A percentile compares a stretch with the other conserved stretches of the same genome.
phyloP scores from a whole-genome alignment of 345 rosid genomes.

The Durio zibethinus region DNA sequence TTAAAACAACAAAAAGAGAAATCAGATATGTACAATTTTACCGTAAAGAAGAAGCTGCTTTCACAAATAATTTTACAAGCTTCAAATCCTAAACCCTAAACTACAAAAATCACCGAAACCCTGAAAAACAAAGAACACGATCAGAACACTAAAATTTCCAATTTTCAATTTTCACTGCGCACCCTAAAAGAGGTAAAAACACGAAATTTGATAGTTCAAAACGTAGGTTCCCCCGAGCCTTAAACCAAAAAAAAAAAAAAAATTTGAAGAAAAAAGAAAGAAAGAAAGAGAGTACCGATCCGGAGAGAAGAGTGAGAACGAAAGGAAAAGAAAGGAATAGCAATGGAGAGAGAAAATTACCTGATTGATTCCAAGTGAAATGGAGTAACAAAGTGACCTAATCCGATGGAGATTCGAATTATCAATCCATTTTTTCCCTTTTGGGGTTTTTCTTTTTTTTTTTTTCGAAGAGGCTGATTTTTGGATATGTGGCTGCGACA shows the following conservation, averaged over 20 bases:
- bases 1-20: not conserved
- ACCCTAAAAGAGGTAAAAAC: not conserved
- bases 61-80: constrained; percentile 11
- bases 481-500: constrained; percentile 30
- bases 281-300: not conserved
- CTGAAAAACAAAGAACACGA: constrained; percentile 5
- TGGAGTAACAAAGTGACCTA: not conserved
- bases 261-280: not conserved
- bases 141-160: not conserved
- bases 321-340: not conserved
- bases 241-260: not conserved
- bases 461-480: not conserved
- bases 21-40: not conserved
- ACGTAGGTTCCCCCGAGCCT: not conserved
- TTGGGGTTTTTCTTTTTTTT: not conserved
- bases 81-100: not conserved
- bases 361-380: constrained; percentile 7
- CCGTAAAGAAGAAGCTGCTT: not conserved
- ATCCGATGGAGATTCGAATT: constrained; percentile 5
- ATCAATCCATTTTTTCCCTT: not conserved
- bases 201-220: not conserved
- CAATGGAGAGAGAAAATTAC: not conserved
- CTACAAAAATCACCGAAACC: constrained; percentile 13
- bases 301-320: not conserved
- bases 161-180: not conserved